These are phyloP conservation scores for Solanum lignicaule DNA, from an alignment of 257 asterid genomes.

Conservation along the genomic window DNA sequence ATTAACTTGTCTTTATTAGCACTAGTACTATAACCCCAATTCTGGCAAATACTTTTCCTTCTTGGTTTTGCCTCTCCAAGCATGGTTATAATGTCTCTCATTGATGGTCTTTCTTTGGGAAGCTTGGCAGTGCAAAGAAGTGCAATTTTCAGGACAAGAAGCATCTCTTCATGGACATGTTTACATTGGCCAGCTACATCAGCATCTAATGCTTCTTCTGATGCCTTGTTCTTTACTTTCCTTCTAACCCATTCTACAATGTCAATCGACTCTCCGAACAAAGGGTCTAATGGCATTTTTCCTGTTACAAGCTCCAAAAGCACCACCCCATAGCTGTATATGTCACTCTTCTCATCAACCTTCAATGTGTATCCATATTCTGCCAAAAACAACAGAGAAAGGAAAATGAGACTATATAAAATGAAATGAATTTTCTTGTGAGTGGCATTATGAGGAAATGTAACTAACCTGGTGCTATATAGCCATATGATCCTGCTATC, in stretches of 20 bases:
- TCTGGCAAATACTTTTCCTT: conserved; percentile 61
- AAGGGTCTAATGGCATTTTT: conserved; percentile 46
- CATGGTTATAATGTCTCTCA: conserved; percentile 68
- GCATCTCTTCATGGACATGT: conserved; percentile 72
- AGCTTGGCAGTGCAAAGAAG: conserved; percentile 72
- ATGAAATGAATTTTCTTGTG: neutral
- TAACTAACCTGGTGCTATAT: conserved; percentile 71
- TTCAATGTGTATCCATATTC: conserved; percentile 81
- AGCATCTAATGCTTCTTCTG: conserved; percentile 35
- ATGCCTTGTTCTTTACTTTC: conserved; percentile 17
- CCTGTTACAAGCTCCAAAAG: conserved; percentile 74
- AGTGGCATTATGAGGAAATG: neutral
- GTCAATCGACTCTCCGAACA: conserved; percentile 53
- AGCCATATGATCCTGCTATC: conserved; percentile 90
- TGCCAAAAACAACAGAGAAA: conserved; percentile 2
- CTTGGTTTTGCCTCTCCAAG: conserved; percentile 84
- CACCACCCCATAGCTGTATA: conserved; percentile 76
- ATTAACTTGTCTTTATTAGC: conserved; percentile 51
- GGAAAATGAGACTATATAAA: neutral
- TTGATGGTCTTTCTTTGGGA: conserved; percentile 75
- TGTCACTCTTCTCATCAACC: conserved; percentile 77
- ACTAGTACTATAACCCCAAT: conserved; percentile 36
- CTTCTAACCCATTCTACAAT: conserved; percentile 63
- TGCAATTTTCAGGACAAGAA: conserved; percentile 62
- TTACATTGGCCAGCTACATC: conserved; percentile 58